These are phyloP conservation scores for Fulvia fulva DNA, from an alignment of 2,329 filamentous ascomycete genomes.

Conservation along the genomic window DNA sequence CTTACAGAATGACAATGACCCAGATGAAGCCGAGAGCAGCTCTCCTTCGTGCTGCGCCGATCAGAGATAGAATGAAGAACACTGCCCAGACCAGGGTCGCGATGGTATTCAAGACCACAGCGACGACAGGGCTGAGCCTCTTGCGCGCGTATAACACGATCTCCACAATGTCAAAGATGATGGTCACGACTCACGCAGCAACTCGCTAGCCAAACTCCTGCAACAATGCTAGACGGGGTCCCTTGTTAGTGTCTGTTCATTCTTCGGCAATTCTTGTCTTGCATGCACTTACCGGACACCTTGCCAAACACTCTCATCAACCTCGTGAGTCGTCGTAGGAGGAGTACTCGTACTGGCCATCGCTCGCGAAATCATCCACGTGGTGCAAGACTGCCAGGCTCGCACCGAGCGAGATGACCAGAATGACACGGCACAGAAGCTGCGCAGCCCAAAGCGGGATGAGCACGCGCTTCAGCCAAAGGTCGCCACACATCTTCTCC, in stretches of 20 bases:
- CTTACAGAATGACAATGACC: conserved; percentile 36
- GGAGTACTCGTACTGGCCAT: neutral
- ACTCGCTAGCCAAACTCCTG: conserved; percentile 22
- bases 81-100: conserved; percentile 24
- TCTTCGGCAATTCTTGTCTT: conserved; percentile 14
- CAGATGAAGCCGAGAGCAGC: conserved; percentile 19
- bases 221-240: conserved; percentile 18
- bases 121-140: conserved; percentile 22
- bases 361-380: conserved; percentile 3
- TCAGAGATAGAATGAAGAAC: conserved; percentile 22
- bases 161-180: conserved; percentile 27
- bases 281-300: conserved; percentile 15
- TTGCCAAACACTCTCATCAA: conserved; percentile 1
- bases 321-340: neutral
- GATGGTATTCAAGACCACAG: conserved; percentile 25
- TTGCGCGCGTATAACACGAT: conserved; percentile 25
- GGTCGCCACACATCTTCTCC: conserved; percentile 18
- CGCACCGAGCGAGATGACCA: conserved; percentile 9
- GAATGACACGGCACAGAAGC: conserved; percentile 18
- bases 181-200: conserved; percentile 18
- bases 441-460: conserved; percentile 30
- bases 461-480: conserved; percentile 29
- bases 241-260: conserved; percentile 16
- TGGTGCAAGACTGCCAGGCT: conserved; percentile 2
- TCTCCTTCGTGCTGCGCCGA: conserved; percentile 6